These are phyloP conservation scores for Candida albicans DNA, from an alignment of 1,139 yeast genomes.

Conservation along the genomic window DNA sequence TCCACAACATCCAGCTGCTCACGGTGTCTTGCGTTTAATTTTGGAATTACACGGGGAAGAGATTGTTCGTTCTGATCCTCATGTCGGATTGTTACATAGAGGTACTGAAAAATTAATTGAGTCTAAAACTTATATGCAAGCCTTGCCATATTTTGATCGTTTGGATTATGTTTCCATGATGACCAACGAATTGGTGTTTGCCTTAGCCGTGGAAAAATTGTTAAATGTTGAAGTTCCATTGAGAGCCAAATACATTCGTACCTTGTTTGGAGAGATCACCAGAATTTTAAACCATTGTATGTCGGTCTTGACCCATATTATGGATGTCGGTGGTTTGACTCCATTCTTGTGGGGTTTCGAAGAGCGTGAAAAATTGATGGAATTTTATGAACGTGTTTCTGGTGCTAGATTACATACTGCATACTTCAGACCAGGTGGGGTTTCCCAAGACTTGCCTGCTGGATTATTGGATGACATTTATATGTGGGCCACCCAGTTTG, in stretches of 20 bases:
- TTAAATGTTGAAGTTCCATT: constrained; percentile 83
- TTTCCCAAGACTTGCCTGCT: constrained; percentile 81
- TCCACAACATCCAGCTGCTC: constrained; percentile 95
- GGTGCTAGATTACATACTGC: constrained; percentile 92
- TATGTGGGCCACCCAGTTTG: constrained; percentile 97
- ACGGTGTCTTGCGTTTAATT: constrained; percentile 85
- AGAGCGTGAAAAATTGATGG: constrained; percentile 92
- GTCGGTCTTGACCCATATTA: constrained; percentile 86
- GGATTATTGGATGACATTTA: constrained; percentile 87
- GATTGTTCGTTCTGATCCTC: constrained; percentile 84
- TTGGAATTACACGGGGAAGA: constrained; percentile 89
- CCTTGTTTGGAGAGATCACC: constrained; percentile 85
- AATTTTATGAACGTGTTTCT: constrained; percentile 85
- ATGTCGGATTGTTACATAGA: constrained; percentile 82
- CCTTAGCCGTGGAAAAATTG: constrained; percentile 82
- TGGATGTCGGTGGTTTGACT: constrained; percentile 94
- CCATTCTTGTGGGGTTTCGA: constrained; percentile 95
- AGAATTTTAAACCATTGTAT: constrained; percentile 82
- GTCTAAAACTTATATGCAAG: constrained; percentile 81
- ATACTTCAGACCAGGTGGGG: constrained; percentile 91
- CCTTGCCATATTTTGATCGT: constrained; percentile 86
- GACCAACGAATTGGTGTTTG: constrained; percentile 88
- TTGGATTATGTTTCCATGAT: constrained; percentile 89
- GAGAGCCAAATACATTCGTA: constrained; percentile 82
- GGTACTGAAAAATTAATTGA: constrained; percentile 90